Conservation (phyloP, 176 grass and related monocot genomes). For the Carex cristatella region DNA sequence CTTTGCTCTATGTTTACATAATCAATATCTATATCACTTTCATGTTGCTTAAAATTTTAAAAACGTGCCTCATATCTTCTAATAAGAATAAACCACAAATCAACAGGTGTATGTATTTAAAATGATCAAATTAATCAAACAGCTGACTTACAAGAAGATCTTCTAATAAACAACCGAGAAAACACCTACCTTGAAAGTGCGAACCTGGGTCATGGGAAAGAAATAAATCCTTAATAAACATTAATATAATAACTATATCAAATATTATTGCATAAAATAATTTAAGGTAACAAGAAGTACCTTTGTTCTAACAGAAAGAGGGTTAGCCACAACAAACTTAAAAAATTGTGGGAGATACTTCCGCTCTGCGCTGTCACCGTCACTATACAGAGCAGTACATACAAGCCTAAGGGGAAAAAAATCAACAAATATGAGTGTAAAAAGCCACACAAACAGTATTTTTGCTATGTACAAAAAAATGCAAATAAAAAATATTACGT, state of each 20-base stretch:
- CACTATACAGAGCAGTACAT: constrained; percentile 92
- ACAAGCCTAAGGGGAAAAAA: constrained; percentile 54
- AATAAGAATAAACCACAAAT: constrained; percentile 15
- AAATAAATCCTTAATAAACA: constrained; percentile 18
- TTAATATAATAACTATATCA: constrained; percentile 10
- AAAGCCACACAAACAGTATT: constrained; percentile 11
- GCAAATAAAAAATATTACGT: constrained; percentile 48
- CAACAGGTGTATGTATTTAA: not conserved
- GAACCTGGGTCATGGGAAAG: constrained; percentile 60
- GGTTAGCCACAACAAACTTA: constrained; percentile 89
- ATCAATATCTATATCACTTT: constrained; percentile 3
- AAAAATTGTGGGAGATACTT: constrained; percentile 99
- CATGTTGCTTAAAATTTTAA: not conserved
- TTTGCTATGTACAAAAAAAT: constrained; percentile 1
- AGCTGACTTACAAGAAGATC: constrained; percentile 35
- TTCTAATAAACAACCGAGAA: constrained; percentile 34
- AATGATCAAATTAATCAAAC: constrained; percentile 10
- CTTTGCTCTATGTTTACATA: not conserved
- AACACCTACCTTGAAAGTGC: constrained; percentile 91
- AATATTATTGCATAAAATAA: constrained; percentile 1
- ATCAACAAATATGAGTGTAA: constrained; percentile 33
- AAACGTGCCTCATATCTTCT: not conserved
- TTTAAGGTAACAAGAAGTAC: constrained; percentile 24
- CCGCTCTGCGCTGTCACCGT: constrained; percentile 67
- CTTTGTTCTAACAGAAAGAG: constrained; percentile 98